phyloP scores from a whole-genome alignment of 2,329 filamentous ascomycete genomes.

The Talaromyces pinophilus region DNA sequence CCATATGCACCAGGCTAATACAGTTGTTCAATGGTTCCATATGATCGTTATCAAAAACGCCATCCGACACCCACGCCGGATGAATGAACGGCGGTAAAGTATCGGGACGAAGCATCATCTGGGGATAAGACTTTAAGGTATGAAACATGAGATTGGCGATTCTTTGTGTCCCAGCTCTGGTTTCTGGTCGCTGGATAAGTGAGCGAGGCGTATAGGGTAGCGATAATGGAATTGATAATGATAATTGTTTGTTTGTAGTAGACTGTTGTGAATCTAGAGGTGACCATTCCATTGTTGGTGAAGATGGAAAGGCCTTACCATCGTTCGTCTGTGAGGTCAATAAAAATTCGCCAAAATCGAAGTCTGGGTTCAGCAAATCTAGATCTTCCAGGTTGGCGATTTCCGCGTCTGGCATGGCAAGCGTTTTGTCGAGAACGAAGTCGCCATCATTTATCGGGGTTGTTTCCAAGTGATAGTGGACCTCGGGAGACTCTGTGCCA shows the following conservation, averaged over 20 bases:
- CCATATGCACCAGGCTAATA: constrained; percentile 47
- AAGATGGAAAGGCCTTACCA: background rate
- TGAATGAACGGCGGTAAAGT: constrained; percentile 50
- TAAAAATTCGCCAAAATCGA: constrained; percentile 13
- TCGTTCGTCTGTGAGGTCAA: background rate
- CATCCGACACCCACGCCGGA: constrained; percentile 30
- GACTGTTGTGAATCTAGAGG: background rate
- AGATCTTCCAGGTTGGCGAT: background rate
- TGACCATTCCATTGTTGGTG: background rate
- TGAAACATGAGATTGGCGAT: constrained; percentile 42
- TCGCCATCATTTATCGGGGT: background rate
- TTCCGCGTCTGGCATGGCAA: background rate
- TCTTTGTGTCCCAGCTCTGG: constrained; percentile 32
- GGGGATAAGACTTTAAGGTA: constrained; percentile 47
- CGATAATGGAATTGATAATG: constrained; percentile 12
- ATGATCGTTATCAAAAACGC: constrained; percentile 23
- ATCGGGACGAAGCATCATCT: constrained; percentile 43
- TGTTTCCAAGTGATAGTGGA: background rate
- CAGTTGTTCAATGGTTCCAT: constrained; percentile 47
- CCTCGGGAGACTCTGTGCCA: background rate
- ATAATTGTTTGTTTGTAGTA: background rate
- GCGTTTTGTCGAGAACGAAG: background rate
- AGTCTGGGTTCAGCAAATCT: constrained; percentile 1
- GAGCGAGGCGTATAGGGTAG: constrained; percentile 7
- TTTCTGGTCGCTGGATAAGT: constrained; percentile 28